phyloP scores from a whole-genome alignment of 2,329 filamentous ascomycete species.

The Sarocladiaceae sp. region DNA sequence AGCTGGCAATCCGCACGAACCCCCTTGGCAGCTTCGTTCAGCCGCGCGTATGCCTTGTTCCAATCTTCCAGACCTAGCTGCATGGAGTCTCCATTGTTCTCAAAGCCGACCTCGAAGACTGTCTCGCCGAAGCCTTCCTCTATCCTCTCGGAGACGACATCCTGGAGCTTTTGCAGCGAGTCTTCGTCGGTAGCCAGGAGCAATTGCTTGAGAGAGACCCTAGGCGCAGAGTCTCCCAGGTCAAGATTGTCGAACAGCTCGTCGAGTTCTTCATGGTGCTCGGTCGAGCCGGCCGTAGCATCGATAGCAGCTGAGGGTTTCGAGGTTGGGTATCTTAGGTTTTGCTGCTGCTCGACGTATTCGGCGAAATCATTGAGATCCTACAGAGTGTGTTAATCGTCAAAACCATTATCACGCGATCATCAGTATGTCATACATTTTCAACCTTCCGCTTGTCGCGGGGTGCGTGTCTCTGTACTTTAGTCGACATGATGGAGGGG shows the following conservation, averaged over 20 bases:
- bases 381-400: constrained; percentile 23
- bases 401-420: neutral
- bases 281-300: constrained; percentile 22
- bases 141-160: constrained; percentile 61
- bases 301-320: constrained; percentile 17
- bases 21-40: constrained; percentile 56
- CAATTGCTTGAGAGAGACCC: constrained; percentile 67
- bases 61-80: constrained; percentile 67
- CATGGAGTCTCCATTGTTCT: constrained; percentile 86
- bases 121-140: constrained; percentile 83
- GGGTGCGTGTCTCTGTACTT: constrained; percentile 54
- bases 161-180: constrained; percentile 55
- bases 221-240: constrained; percentile 61
- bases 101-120: constrained; percentile 85
- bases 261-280: constrained; percentile 77
- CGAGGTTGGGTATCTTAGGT: constrained; percentile 53
- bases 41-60: constrained; percentile 60
- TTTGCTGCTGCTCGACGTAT: constrained; percentile 93
- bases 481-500: constrained; percentile 38
- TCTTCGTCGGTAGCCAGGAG: constrained; percentile 60
- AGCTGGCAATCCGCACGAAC: constrained; percentile 71
- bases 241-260: constrained; percentile 89
- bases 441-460: constrained; percentile 84
- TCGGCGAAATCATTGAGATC: constrained; percentile 95
- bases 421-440: constrained; percentile 46